phyloP scores from a whole-genome alignment of 1,284 basidiomycete genomes.

The Rhodotorula sp. region DNA sequence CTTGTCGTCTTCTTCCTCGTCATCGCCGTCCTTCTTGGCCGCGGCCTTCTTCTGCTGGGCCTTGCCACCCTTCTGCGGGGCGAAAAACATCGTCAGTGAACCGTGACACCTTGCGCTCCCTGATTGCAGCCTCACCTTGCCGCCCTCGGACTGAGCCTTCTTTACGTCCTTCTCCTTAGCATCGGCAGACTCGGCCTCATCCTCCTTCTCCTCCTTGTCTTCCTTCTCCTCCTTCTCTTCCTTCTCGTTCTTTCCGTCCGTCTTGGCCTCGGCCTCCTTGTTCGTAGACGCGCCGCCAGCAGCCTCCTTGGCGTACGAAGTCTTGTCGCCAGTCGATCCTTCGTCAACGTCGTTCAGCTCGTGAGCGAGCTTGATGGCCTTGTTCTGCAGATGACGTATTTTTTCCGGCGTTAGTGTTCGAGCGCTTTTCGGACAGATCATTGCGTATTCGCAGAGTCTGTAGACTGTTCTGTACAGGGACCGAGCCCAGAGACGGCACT shows the following conservation, averaged over 20 bases:
- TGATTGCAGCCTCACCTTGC: background rate
- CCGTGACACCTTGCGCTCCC: background rate
- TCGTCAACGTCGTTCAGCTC: slow-evolving; percentile 33
- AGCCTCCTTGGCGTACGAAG: slow-evolving; percentile 27
- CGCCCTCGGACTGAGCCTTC: slow-evolving; percentile 11
- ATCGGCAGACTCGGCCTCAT: background rate
- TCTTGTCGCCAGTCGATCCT: slow-evolving; percentile 13
- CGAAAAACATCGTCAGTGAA: background rate
- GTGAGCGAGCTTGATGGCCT: slow-evolving; percentile 33
- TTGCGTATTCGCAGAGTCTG: too few relatives aligned
- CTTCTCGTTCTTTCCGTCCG: slow-evolving; percentile 3
- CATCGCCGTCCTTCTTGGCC: background rate
- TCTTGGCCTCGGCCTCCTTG: slow-evolving; percentile 22
- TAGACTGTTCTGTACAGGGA: background rate
- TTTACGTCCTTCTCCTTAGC: slow-evolving; percentile 9
- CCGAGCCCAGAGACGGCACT: too few relatives aligned
- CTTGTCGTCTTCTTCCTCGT: slow-evolving; percentile 12
- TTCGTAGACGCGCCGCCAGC: slow-evolving; percentile 18
- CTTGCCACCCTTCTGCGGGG: slow-evolving; percentile 15
- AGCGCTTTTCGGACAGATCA: too few relatives aligned
- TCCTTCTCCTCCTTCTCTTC: background rate
- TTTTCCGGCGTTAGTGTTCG: background rate
- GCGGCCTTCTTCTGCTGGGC: slow-evolving; percentile 4
- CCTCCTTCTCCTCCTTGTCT: background rate
- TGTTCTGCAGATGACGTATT: slow-evolving; percentile 17